These are phyloP conservation scores for Ambrosia artemisiifolia DNA, from an alignment of 129 eudicot genomes.

Conservation along the genomic window DNA sequence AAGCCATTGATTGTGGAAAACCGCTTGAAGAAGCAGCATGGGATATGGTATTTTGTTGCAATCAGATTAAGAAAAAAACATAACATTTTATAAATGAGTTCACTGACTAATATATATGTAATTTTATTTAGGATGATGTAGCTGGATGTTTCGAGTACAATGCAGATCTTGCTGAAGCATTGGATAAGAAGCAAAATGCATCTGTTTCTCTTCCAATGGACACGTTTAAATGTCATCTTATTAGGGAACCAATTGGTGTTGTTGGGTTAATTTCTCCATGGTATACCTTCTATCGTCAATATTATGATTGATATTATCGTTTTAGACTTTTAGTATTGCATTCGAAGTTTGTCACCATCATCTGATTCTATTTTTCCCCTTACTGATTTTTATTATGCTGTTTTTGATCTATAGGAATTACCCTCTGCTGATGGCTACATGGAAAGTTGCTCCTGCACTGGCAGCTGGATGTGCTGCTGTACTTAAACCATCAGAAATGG, in stretches of 20 bases:
- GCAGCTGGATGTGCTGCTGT: constrained; percentile 97
- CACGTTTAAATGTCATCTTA: constrained; percentile 62
- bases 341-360: background rate
- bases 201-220: constrained; percentile 76
- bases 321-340: background rate
- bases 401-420: constrained; percentile 52
- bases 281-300: constrained; percentile 25
- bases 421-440: constrained; percentile 90
- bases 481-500: constrained; percentile 88
- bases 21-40: constrained; percentile 83
- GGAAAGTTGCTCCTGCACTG: constrained; percentile 98
- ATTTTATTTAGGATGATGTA: constrained; percentile 67
- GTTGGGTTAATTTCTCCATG: constrained; percentile 92
- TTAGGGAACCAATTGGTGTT: constrained; percentile 77
- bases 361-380: background rate
- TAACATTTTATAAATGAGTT: background rate
- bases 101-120: background rate
- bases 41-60: constrained; percentile 59
- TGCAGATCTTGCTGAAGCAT: constrained; percentile 83
- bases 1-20: constrained; percentile 74
- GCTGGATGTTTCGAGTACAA: constrained; percentile 83
- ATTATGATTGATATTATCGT: background rate
- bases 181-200: constrained; percentile 66
- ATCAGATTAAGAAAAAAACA: background rate
- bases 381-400: background rate